phyloP scores from a whole-genome alignment of 148 eudicot genomes.

The Rhododendron vialii region DNA sequence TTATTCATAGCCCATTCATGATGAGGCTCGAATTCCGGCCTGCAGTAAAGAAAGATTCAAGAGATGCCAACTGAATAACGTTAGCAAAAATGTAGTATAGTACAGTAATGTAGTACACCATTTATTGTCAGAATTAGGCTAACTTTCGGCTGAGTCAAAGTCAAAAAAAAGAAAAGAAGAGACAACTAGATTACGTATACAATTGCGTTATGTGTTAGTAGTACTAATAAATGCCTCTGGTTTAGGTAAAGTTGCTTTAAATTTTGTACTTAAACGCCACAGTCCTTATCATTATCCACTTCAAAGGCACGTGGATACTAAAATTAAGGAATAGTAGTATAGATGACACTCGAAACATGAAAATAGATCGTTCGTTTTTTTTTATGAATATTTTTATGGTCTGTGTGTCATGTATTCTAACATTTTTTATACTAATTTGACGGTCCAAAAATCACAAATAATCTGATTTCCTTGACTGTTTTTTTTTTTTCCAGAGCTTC shows the following conservation, averaged over 20 bases:
- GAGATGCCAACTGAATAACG: not conserved
- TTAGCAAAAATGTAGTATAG: not conserved
- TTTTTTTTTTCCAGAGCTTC: too few species aligned
- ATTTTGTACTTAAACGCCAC: not conserved
- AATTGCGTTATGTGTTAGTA: not conserved
- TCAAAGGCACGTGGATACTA: not conserved
- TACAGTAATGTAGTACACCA: not conserved
- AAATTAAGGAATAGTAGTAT: too few species aligned
- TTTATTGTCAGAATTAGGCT: not conserved
- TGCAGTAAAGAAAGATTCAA: too few species aligned
- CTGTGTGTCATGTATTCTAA: too few species aligned
- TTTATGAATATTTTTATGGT: too few species aligned
- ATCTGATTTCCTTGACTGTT: too few species aligned
- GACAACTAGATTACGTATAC: not conserved
- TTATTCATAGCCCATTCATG: too few species aligned
- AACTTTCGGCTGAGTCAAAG: not conserved
- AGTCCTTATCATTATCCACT: not conserved
- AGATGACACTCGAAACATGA: too few species aligned
- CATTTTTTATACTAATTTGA: too few species aligned
- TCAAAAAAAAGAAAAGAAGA: not conserved
- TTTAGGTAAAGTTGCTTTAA: not conserved
- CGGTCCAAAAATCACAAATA: too few species aligned
- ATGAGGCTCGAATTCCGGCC: too few species aligned
- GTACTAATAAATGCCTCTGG: not conserved
- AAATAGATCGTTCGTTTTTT: too few species aligned